These are phyloP conservation scores for Bipolaris victoriae DNA, from an alignment of 2,329 filamentous ascomycete genomes.

Conservation along the genomic window DNA sequence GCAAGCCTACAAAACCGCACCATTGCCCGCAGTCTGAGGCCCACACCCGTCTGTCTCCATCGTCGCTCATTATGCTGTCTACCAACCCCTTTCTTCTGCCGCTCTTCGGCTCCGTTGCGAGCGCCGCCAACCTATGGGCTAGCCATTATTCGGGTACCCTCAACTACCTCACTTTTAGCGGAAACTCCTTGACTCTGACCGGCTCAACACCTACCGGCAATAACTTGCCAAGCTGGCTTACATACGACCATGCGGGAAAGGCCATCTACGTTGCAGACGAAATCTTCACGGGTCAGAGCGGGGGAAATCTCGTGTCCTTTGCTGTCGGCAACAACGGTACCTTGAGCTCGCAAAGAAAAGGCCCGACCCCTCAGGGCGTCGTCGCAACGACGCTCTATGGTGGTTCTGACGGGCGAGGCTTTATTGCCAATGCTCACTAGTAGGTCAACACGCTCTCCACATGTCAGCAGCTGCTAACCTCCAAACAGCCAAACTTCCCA, in stretches of 20 bases:
- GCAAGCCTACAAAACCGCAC: slow-evolving; percentile 18
- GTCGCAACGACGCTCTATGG: slow-evolving; percentile 40
- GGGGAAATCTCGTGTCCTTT: slow-evolving; percentile 35
- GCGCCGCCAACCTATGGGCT: slow-evolving; percentile 37
- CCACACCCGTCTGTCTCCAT: not conserved
- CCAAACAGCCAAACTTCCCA: slow-evolving; percentile 36
- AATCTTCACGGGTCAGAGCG: slow-evolving; percentile 22
- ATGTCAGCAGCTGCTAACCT: not conserved
- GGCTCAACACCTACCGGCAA: slow-evolving; percentile 31
- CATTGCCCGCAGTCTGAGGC: not conserved
- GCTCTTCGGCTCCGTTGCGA: slow-evolving; percentile 34
- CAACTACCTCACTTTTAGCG: slow-evolving; percentile 36
- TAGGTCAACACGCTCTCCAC: slow-evolving; percentile 12
- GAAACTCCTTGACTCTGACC: slow-evolving; percentile 30
- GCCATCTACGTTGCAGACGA: slow-evolving; percentile 40
- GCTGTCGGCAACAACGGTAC: slow-evolving; percentile 35
- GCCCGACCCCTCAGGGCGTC: slow-evolving; percentile 28
- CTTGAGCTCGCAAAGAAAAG: slow-evolving; percentile 31
- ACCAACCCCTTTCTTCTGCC: slow-evolving; percentile 30
- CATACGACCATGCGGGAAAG: slow-evolving; percentile 36
- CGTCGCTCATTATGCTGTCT: slow-evolving; percentile 30
- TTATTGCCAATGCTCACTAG: slow-evolving; percentile 43
- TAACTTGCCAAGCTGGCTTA: slow-evolving; percentile 40
- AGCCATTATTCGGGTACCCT: slow-evolving; percentile 42
- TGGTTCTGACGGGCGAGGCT: slow-evolving; percentile 36